Evolutionary conservation across 2,329 filamentous ascomycete genomes (phyloP).

Genomic region (Fusarium succisae): DNA sequence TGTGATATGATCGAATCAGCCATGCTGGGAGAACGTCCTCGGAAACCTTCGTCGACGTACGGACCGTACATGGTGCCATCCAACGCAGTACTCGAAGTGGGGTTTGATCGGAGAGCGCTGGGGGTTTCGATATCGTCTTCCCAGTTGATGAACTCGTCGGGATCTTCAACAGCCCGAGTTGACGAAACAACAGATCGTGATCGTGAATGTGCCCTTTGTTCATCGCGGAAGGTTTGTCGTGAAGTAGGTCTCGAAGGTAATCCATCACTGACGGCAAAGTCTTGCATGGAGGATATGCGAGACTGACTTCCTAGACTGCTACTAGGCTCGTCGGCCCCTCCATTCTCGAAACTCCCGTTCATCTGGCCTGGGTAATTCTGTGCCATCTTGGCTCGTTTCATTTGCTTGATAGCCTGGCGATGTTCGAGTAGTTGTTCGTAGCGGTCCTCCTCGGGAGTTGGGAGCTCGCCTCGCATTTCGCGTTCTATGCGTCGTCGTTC

Average conservation of each 20-base stretch:
- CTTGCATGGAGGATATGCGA: slow-evolving; percentile 54
- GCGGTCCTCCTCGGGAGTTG: slow-evolving; percentile 67
- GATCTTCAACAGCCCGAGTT: slow-evolving; percentile 44
- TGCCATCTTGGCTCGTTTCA: slow-evolving; percentile 65
- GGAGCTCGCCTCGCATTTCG: slow-evolving; percentile 70
- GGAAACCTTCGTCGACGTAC: slow-evolving; percentile 68
- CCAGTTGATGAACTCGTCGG: slow-evolving; percentile 48
- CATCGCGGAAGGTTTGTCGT: slow-evolving; percentile 50
- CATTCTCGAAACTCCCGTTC: slow-evolving; percentile 88
- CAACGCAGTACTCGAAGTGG: slow-evolving; percentile 66
- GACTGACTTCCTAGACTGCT: slow-evolving; percentile 53
- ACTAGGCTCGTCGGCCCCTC: slow-evolving; percentile 64
- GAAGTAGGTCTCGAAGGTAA: slow-evolving; percentile 52
- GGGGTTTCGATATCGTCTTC: slow-evolving; percentile 66
- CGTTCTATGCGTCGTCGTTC: slow-evolving; percentile 84
- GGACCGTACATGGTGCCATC: slow-evolving; percentile 83
- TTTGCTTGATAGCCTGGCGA: slow-evolving; percentile 65
- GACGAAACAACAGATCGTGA: slow-evolving; percentile 58
- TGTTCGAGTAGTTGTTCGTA: slow-evolving; percentile 68
- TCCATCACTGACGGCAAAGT: slow-evolving; percentile 50
- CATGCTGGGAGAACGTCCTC: slow-evolving; percentile 80
- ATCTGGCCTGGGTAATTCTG: slow-evolving; percentile 61
- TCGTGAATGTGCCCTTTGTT: slow-evolving; percentile 59
- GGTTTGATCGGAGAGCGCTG: slow-evolving; percentile 61
- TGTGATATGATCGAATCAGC: slow-evolving; percentile 79